These are phyloP conservation scores for Beta corolliflora DNA, from an alignment of 179 eudicot species.

Conservation along the genomic window DNA sequence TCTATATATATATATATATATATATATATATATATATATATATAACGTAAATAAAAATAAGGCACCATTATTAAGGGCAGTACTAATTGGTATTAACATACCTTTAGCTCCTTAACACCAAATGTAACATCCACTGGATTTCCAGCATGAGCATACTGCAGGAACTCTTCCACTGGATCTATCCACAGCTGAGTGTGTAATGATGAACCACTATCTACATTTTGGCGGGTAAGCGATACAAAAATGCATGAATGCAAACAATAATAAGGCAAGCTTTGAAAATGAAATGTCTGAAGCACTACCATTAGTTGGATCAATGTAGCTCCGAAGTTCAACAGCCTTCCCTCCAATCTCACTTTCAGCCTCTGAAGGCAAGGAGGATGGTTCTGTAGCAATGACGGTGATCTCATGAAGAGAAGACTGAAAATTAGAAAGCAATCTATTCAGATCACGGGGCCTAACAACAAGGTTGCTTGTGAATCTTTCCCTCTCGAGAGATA, in stretches of 20 bases:
- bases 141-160: conserved; percentile 75
- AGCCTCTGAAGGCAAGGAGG: conserved; percentile 64
- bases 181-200: conserved; percentile 96
- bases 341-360: conserved; percentile 91
- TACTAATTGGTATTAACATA: conserved; percentile 23
- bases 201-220: conserved; percentile 81
- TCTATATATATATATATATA: no score
- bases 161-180: conserved; percentile 95
- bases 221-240: conserved; percentile 3
- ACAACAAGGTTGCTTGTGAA: conserved; percentile 82
- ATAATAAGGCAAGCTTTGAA: conserved; percentile 5
- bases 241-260: neutral
- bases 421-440: conserved; percentile 89
- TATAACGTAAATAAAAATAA: neutral
- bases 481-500: conserved; percentile 77
- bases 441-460: conserved; percentile 91
- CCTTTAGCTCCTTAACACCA: conserved; percentile 92
- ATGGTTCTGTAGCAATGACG: conserved; percentile 77
- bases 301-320: conserved; percentile 96
- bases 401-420: conserved; percentile 98
- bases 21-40: no score
- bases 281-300: conserved; percentile 10
- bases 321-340: conserved; percentile 96
- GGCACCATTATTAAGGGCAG: neutral
- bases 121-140: conserved; percentile 95